A percentile compares a stretch with the other conserved stretches of the same genome.
These are phyloP conservation scores for Botryotinia convoluta DNA, from an alignment of 2,329 filamentous ascomycete genomes.

Conservation along the genomic window DNA sequence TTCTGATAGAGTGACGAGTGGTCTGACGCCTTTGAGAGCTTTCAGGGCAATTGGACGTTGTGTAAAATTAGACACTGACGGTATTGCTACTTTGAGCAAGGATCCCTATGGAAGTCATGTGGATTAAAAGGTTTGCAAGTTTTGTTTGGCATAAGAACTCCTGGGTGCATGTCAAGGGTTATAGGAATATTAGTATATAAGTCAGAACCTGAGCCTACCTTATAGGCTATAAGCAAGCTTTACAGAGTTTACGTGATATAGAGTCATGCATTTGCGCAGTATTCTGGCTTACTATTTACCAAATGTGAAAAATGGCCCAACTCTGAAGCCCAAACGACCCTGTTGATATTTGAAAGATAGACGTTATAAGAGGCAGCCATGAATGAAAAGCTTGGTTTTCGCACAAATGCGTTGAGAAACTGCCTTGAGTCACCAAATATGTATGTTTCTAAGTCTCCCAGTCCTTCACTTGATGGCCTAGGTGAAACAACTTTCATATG, in stretches of 20 bases:
- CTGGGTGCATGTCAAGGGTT: background rate
- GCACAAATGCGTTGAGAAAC: background rate
- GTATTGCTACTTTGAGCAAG: background rate
- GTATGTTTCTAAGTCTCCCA: background rate
- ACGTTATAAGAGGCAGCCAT: background rate
- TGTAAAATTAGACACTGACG: background rate
- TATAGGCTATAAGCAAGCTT: background rate
- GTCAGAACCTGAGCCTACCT: background rate
- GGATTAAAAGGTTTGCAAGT: background rate
- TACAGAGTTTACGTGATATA: background rate
- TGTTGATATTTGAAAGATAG: background rate
- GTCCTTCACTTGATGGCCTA: background rate
- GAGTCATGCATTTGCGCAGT: background rate
- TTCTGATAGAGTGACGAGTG: background rate
- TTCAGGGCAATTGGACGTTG: background rate
- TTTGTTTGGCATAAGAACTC: background rate
- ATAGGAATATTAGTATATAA: background rate
- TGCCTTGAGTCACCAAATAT: background rate
- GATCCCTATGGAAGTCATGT: background rate
- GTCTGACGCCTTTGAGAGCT: background rate
- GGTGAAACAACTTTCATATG: background rate
- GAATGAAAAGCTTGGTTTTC: background rate
- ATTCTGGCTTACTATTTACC: background rate
- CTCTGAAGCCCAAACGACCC: too few relatives aligned
- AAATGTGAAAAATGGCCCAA: background rate